Evolutionary conservation across 2,329 filamentous ascomycete genomes (phyloP).

Genomic region (Paracoccidioides brasiliensis): DNA sequence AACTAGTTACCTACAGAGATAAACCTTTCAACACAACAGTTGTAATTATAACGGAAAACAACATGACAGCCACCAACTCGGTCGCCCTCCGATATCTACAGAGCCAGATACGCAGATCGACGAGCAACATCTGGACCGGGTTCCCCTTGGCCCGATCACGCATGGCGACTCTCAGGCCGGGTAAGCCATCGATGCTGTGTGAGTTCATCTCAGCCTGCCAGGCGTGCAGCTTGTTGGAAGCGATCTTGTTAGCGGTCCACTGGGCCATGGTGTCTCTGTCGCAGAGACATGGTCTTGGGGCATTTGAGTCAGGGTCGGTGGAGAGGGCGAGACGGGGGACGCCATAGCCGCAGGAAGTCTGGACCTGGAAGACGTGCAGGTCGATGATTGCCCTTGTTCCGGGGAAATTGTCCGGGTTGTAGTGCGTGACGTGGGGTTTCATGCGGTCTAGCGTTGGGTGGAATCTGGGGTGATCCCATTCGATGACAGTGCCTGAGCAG

Average conservation of each 20-base stretch:
- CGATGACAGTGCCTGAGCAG: slow-evolving; percentile 44
- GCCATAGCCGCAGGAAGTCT: slow-evolving; percentile 54
- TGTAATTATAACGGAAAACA: slow-evolving; percentile 12
- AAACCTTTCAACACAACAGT: slow-evolving; percentile 10
- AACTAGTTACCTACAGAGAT: not conserved
- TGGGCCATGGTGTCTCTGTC: slow-evolving; percentile 44
- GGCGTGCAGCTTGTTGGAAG: slow-evolving; percentile 37
- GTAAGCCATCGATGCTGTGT: slow-evolving; percentile 45
- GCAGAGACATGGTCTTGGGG: slow-evolving; percentile 28
- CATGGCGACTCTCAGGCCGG: slow-evolving; percentile 43
- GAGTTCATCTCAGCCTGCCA: slow-evolving; percentile 47
- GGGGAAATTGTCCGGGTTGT: not conserved
- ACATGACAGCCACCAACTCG: slow-evolving; percentile 12
- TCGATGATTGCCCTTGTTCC: not conserved
- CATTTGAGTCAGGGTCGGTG: slow-evolving; percentile 20
- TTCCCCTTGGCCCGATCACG: slow-evolving; percentile 28
- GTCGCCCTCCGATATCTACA: slow-evolving; percentile 12
- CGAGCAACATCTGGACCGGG: slow-evolving; percentile 29
- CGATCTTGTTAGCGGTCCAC: slow-evolving; percentile 38
- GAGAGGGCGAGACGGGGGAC: slow-evolving; percentile 42
- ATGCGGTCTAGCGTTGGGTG: slow-evolving; percentile 33
- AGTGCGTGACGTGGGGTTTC: slow-evolving; percentile 32
- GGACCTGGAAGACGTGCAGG: slow-evolving; percentile 28
- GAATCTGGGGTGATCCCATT: slow-evolving; percentile 44
- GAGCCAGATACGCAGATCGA: slow-evolving; percentile 22